Evolutionary conservation across 164 flowering plant genomes (phyloP).

Genomic region (Aristolochia contorta): DNA sequence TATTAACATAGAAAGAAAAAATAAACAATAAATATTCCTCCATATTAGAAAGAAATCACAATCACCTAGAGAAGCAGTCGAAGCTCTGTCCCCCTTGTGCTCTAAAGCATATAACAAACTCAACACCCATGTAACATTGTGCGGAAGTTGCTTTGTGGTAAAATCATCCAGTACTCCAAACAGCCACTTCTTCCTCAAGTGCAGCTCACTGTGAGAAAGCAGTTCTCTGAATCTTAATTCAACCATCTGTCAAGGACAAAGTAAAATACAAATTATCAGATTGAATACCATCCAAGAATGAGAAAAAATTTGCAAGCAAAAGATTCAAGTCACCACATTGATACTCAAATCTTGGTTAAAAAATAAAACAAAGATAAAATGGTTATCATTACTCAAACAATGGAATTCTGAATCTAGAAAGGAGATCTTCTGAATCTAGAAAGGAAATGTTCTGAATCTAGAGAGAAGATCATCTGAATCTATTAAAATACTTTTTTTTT

Average conservation of each 20-base stretch:
- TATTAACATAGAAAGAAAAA: conserved; percentile 3
- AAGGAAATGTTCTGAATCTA: no score
- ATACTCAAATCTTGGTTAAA: no score
- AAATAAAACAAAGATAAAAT: no score
- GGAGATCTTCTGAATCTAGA: no score
- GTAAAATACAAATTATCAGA: background rate
- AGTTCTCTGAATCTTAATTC: conserved; percentile 70
- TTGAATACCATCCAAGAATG: no score
- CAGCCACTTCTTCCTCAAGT: conserved; percentile 79
- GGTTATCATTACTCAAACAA: no score
- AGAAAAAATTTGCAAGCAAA: no score
- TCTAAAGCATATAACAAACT: conserved; percentile 94
- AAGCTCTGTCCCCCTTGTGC: conserved; percentile 77
- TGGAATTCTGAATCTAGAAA: no score
- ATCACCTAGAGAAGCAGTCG: conserved; percentile 73
- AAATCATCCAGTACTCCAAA: conserved; percentile 89
- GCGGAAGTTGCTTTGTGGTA: conserved; percentile 91
- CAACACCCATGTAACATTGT: conserved; percentile 98
- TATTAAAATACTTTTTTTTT: no score
- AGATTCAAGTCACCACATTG: no score
- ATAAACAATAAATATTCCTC: background rate
- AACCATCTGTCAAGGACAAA: conserved; percentile 54
- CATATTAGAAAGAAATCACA: background rate
- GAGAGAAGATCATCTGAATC: no score
- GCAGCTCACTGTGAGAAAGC: conserved; percentile 62